Evolutionary conservation across 768 basidiomycete genomes (phyloP), one percentile per base, ranked within the genome.

Genomic region (Tylopilus rubrobrunneus): DNA sequence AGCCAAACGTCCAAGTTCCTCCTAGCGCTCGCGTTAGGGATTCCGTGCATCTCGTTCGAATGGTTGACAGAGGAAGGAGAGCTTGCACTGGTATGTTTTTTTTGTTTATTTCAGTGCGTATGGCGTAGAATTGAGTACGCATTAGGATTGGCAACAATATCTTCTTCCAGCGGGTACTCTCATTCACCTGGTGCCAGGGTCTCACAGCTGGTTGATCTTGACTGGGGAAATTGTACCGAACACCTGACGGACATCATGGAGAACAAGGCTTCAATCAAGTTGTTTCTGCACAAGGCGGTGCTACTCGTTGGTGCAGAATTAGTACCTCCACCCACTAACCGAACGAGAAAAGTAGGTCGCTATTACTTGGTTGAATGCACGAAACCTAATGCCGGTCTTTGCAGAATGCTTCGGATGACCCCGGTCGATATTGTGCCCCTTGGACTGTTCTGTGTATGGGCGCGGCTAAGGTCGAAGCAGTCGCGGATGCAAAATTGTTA

Each of bases 371-470:
- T n/a, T 17, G 9, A 14, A 14, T 28, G n/a, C 25, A 12, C 11
- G n/a, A 21, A 14, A 19, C 23, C 41, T 51, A 45, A 63, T 25
- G 17, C 25, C 43, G 36, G 21, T 17, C 28, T 23, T 41, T 27
- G 44, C 51, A 74, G 71, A 63, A 52, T 47, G 12, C 36, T 8
- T 17, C 56, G 2, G 70, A 71, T 19, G 74, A 74, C 55, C 73
- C 73, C 9, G 75, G 72, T 53, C 76, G 75, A 59, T 73, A 64
- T 31, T 31, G 31, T 44, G 79, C 83, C 58, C 81, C 78, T 23
- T 82, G 81, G 48, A 87, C 94, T 56, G 78, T 92, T 34, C 68
- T 90, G 41, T 80, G 82, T 29, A 89, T 94, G 84, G 91, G 92
- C 1, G 89, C 92, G 0, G 69, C 72, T 7, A 74, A 70, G 12